Evolutionary conservation across 352 stramenopile species (phyloP).

Genomic region (Salisapilia sapeloensis): DNA sequence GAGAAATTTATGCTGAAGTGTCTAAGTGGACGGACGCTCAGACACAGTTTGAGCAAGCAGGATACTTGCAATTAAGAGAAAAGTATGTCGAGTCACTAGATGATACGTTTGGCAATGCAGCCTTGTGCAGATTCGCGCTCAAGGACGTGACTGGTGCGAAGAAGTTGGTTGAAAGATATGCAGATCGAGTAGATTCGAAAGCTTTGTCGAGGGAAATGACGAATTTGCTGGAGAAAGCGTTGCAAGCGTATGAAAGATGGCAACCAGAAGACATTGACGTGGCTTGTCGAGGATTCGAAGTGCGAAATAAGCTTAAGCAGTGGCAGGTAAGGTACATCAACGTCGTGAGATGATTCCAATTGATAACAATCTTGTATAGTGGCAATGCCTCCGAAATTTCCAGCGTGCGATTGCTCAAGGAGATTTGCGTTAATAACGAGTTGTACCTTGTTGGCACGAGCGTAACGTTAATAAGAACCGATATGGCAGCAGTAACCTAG

Average conservation of each 20-base stretch:
- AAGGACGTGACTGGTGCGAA: conserved; percentile 37
- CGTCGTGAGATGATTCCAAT: background rate
- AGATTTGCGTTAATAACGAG: conserved; percentile 24
- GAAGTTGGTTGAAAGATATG: conserved; percentile 23
- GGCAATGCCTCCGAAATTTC: conserved; percentile 33
- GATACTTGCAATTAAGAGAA: conserved; percentile 21
- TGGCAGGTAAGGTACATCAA: conserved; percentile 30
- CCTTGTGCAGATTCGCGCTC: conserved; percentile 37
- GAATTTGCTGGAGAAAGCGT: conserved; percentile 22
- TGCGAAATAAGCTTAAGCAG: conserved; percentile 17
- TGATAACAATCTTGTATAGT: conserved; percentile 8
- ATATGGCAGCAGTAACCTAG: background rate
- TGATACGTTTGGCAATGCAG: conserved; percentile 36
- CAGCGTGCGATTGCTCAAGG: conserved; percentile 22
- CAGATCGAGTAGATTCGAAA: conserved; percentile 10
- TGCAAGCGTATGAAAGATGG: conserved; percentile 42
- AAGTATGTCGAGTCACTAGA: conserved; percentile 16
- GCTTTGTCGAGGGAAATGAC: conserved; percentile 29
- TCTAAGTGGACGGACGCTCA: conserved; percentile 31
- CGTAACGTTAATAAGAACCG: background rate
- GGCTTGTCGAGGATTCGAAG: conserved; percentile 29
- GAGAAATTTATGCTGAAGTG: conserved; percentile 28
- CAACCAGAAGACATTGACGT: conserved; percentile 24
- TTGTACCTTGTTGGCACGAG: background rate
- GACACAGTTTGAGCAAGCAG: conserved; percentile 30